phyloP scores from a whole-genome alignment of 106 monocot genomes.

The Dioscorea alata region DNA sequence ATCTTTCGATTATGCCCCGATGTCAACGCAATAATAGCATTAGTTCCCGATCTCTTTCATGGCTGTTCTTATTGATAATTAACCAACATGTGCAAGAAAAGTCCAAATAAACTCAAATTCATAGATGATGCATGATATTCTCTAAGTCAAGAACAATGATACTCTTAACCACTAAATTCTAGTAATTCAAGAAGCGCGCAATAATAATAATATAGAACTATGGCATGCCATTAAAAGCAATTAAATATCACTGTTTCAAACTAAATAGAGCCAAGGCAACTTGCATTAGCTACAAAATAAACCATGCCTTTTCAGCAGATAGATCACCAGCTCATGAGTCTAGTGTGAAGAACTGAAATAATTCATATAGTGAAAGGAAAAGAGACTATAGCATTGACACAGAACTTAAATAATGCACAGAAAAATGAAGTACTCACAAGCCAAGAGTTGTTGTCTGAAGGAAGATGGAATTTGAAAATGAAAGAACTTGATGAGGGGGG shows the following conservation, averaged over 20 bases:
- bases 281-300: not conserved
- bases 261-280: too few species aligned
- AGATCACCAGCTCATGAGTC: not conserved
- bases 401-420: not conserved
- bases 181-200: too few species aligned
- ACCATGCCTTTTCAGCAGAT: not conserved
- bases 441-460: conserved; percentile 20
- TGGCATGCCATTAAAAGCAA: too few species aligned
- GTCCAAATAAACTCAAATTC: too few species aligned
- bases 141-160: too few species aligned
- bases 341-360: not conserved
- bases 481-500: conserved; percentile 1
- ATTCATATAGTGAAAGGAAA: not conserved
- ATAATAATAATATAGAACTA: too few species aligned
- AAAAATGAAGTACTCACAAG: conserved; percentile 19
- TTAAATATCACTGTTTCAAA: too few species aligned
- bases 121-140: too few species aligned
- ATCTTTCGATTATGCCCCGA: not conserved
- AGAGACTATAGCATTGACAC: not conserved
- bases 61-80: too few species aligned
- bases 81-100: too few species aligned
- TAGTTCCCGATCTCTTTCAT: too few species aligned
- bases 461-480: conserved; percentile 5
- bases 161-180: too few species aligned
- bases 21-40: not conserved